Conservation (phyloP, 2,329 filamentous ascomycete genomes). For the Exophiala spinifera region DNA sequence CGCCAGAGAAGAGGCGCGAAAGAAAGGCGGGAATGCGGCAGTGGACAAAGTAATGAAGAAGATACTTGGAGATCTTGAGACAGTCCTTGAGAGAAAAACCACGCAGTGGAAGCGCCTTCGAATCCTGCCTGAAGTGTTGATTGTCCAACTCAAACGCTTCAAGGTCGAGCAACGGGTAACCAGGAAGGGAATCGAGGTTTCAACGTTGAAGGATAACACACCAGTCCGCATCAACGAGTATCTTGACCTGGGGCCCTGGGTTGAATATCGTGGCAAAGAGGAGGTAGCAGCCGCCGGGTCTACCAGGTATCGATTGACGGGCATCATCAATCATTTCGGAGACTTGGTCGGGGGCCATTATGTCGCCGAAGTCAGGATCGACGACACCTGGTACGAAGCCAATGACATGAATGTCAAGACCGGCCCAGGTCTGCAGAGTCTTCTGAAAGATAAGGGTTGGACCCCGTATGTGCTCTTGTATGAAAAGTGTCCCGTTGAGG, state of each 20-base stretch:
- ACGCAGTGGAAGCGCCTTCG: neutral
- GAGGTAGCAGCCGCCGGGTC: neutral
- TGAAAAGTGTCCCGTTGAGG: constrained; percentile 3
- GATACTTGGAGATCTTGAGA: too few relatives aligned
- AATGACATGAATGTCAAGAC: constrained; percentile 4
- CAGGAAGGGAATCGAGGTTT: neutral
- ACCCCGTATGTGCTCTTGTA: constrained; percentile 22
- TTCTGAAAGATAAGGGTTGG: neutral
- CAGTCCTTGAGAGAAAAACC: neutral
- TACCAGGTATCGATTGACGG: constrained; percentile 16
- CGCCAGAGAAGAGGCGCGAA: neutral
- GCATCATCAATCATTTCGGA: constrained; percentile 8
- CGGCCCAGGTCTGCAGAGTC: neutral
- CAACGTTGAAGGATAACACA: constrained; percentile 2
- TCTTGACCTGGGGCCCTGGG: constrained; percentile 11
- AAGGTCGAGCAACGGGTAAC: neutral
- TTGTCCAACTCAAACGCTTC: constrained; percentile 15
- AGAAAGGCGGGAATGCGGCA: neutral
- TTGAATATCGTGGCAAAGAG: constrained; percentile 15
- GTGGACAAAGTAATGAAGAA: neutral
- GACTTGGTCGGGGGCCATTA: constrained; percentile 12
- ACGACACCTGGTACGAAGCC: constrained; percentile 8
- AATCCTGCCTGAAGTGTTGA: constrained; percentile 18
- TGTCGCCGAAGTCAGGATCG: neutral
- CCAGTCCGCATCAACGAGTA: constrained; percentile 6